Base-by-base conservation (phyloP, 192 early-diverging fungal genomes). In the Podila minutissima region DNA sequence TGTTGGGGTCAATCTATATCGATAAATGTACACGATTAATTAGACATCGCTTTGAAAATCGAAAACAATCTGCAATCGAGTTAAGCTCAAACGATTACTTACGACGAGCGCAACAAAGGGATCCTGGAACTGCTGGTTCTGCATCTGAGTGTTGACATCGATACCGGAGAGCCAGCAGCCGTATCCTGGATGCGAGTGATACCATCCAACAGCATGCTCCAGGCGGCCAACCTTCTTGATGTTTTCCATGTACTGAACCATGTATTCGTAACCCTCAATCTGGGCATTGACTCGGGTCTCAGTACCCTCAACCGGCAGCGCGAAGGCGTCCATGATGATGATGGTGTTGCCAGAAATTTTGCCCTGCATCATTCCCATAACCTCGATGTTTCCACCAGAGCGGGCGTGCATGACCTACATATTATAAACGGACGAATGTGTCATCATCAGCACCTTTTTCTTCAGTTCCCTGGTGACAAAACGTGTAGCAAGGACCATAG, bases 91-190 rank as follows among this genome's bases (percentile, higher is more conserved):
- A 11, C 37, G 3, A 11, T 0, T 19, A 73, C 91, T 68, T 89
- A 95, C 93, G 51, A 99, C 98, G 5, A 99, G 93, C 4, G 98
- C 98, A 49, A 97, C 87, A 63, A 90, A 99, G 12, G 98, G 98
- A 64, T 99, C 98, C 71, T 95, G 93, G 82, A 89, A 97, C 83
- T 93, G 87, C 75, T 99, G 98, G 83, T 98, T 98, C 37, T 95
- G 83, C 91, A 92, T 95, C 76, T 99, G 98, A 20, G 98, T 99
- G 51, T 89, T 88, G 5, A 98, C 97, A 75, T 99, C 98, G 81
- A 99, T 99, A 17, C 98, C 98, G 7, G 97, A 98, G 60, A 99
- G 87, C 98, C 98, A 99, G 87, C 98, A 99, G 9, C 98, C 97
- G 74, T 99, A 99, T n/a, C 98, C 98, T 19, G 98, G 98, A 85